A percentile compares a stretch with the other conserved stretches of the same genome.
phyloP scores from a whole-genome alignment of 306 rosid genomes.

The Fragaria iinumae region DNA sequence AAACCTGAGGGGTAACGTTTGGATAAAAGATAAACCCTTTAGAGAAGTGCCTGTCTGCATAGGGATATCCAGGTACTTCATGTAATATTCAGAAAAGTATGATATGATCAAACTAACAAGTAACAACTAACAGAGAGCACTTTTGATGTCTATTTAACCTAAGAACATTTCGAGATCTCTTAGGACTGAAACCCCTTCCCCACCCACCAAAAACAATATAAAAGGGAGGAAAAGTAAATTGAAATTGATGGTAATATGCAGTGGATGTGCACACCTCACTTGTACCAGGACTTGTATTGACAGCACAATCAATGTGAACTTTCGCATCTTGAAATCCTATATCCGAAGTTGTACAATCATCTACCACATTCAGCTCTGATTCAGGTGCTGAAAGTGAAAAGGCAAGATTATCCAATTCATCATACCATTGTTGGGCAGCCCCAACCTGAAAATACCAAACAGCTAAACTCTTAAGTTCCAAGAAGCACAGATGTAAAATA shows the following conservation, averaged over 20 bases:
- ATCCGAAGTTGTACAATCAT: slow-evolving; percentile 28
- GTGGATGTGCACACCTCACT: slow-evolving; percentile 63
- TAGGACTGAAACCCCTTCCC: neutral
- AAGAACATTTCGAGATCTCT: neutral
- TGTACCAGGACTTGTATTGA: slow-evolving; percentile 79
- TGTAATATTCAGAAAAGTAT: neutral
- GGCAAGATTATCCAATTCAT: slow-evolving; percentile 71
- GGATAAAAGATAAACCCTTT: neutral
- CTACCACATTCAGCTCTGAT: slow-evolving; percentile 42
- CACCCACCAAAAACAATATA: neutral
- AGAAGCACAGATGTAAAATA: slow-evolving; percentile 8
- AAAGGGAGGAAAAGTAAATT: neutral
- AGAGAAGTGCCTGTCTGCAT: neutral
- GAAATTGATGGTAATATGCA: neutral
- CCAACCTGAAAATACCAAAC: slow-evolving; percentile 52
- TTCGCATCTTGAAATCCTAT: slow-evolving; percentile 39
- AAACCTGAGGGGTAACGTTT: neutral
- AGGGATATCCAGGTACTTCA: neutral
- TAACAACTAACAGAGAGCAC: neutral
- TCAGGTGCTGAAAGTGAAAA: slow-evolving; percentile 43
- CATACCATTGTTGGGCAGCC: slow-evolving; percentile 81
- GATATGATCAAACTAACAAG: neutral
- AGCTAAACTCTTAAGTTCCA: slow-evolving; percentile 31
- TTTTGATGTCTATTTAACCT: neutral
- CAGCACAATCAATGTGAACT: slow-evolving; percentile 39